Percentiles rank a stretch among this genome's conserved stretches.
Conservation (phyloP, 2,329 filamentous ascomycete species). For the Fusarium veterinarium region DNA sequence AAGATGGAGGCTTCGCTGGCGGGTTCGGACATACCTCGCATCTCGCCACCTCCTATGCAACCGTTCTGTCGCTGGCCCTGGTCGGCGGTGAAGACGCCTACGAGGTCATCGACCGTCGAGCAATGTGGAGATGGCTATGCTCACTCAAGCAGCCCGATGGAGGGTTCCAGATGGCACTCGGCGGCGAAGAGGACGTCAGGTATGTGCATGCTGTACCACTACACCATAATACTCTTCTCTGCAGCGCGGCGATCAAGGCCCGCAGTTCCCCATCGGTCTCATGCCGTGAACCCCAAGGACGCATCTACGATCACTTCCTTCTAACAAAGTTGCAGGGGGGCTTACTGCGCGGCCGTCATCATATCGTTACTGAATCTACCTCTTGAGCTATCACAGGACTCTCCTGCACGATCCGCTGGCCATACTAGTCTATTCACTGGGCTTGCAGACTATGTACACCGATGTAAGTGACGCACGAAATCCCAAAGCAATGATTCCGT, state of each 20-base stretch:
- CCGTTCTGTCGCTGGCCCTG: constrained; percentile 80
- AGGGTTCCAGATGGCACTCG: constrained; percentile 87
- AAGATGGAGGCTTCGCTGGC: constrained; percentile 87
- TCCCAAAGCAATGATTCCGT: constrained; percentile 18
- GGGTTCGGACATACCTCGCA: constrained; percentile 93
- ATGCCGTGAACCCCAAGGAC: constrained; percentile 12
- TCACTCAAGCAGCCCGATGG: constrained; percentile 87
- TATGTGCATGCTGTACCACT: constrained; percentile 54
- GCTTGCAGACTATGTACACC: constrained; percentile 81
- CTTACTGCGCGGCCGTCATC: constrained; percentile 89
- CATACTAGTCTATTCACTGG: constrained; percentile 74
- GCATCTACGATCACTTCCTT: constrained; percentile 2
- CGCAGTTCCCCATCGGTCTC: constrained; percentile 17
- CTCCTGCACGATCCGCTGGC: constrained; percentile 73
- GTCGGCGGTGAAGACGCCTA: constrained; percentile 81
- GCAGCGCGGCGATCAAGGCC: constrained; percentile 27
- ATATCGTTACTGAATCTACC: constrained; percentile 87
- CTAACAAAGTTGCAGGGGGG: constrained; percentile 68
- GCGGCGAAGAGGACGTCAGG: constrained; percentile 93
- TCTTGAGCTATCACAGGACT: constrained; percentile 78
- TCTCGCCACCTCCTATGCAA: constrained; percentile 88
- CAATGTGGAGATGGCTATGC: constrained; percentile 93
- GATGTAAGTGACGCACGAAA: constrained; percentile 69
- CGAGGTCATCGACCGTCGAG: constrained; percentile 80
- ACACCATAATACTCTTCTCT: neutral